A percentile compares a stretch with the other conserved stretches of the same genome.
These are phyloP conservation scores for Ettlia oleoabundans DNA, from an alignment of 139 green algal genomes.

Conservation along the genomic window DNA sequence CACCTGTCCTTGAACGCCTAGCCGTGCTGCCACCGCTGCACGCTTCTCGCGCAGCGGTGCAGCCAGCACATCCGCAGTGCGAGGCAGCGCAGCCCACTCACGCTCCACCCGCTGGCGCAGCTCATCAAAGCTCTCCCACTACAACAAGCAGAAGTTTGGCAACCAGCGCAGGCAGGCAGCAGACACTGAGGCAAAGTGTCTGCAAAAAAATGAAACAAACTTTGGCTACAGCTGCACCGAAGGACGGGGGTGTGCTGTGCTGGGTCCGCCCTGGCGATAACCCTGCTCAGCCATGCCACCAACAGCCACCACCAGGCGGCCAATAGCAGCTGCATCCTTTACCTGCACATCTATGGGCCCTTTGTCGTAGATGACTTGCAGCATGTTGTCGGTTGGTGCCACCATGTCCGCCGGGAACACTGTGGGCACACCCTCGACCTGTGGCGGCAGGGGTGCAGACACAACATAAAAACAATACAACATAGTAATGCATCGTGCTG, in stretches of 20 bases:
- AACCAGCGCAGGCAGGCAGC: background rate
- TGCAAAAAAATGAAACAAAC: too few species aligned
- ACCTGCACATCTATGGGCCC: too few species aligned
- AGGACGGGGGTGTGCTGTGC: too few species aligned
- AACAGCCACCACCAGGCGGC: background rate
- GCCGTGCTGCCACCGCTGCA: conserved; percentile 6
- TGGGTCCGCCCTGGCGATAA: too few species aligned
- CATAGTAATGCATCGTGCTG: too few species aligned
- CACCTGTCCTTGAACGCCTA: conserved; percentile 3
- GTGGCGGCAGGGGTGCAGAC: background rate
- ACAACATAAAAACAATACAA: background rate
- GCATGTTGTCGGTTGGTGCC: conserved; percentile 77
- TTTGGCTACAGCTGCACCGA: too few species aligned
- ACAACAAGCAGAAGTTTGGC: background rate
- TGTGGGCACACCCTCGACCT: conserved; percentile 75
- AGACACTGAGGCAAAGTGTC: background rate
- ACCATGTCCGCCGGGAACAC: conserved; percentile 77
- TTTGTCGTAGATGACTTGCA: conserved; percentile 76
- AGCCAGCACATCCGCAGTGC: conserved; percentile 63
- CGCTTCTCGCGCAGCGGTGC: conserved; percentile 65
- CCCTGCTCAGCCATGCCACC: background rate
- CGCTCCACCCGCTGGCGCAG: conserved; percentile 59
- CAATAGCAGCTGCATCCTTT: conserved; percentile 42
- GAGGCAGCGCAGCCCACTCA: conserved; percentile 76
- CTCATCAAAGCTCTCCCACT: conserved; percentile 78